Percentiles rank a stretch among this genome's conserved stretches.
These are phyloP conservation scores for Boletellus ananas DNA, from an alignment of 768 basidiomycete species.

Conservation along the genomic window DNA sequence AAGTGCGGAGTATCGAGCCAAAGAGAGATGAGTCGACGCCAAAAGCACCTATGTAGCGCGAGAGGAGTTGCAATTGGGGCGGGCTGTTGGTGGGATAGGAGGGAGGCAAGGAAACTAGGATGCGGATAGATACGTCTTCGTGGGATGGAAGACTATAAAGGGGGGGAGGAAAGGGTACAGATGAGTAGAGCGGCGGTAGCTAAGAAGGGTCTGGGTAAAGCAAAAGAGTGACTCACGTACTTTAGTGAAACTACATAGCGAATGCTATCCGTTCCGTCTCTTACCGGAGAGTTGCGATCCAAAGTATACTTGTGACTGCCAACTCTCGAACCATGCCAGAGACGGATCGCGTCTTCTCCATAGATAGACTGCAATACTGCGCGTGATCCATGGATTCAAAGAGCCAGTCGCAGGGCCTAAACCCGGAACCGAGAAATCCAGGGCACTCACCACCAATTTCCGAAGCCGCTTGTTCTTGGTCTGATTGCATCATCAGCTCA, in stretches of 20 bases:
- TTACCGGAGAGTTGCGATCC: constrained; percentile 5
- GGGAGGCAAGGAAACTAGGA: constrained; percentile 56
- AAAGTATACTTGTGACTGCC: constrained; percentile 9
- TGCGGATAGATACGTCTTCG: constrained; percentile 47
- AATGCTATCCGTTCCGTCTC: constrained; percentile 36
- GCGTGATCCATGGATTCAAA: neutral
- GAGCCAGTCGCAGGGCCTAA: neutral
- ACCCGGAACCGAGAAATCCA: neutral
- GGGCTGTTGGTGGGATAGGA: constrained; percentile 65
- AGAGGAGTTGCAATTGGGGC: constrained; percentile 82
- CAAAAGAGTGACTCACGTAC: constrained; percentile 40
- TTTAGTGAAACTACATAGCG: constrained; percentile 64
- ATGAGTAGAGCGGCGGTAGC: neutral
- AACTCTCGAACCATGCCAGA: constrained; percentile 45
- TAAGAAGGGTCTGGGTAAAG: neutral
- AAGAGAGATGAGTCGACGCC: constrained; percentile 72
- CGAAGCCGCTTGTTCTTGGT: constrained; percentile 42
- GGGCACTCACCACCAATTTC: constrained; percentile 42
- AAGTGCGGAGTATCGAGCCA: constrained; percentile 74
- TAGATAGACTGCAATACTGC: constrained; percentile 79
- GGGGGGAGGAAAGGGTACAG: neutral
- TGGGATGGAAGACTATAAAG: constrained; percentile 47
- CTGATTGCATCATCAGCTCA: constrained; percentile 31
- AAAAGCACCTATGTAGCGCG: constrained; percentile 78
- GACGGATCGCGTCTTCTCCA: constrained; percentile 59